Percentiles rank a stretch among this genome's conserved stretches.
These are phyloP conservation scores for Didymella lethalis DNA, from an alignment of 2,329 filamentous ascomycete genomes.

Conservation along the genomic window DNA sequence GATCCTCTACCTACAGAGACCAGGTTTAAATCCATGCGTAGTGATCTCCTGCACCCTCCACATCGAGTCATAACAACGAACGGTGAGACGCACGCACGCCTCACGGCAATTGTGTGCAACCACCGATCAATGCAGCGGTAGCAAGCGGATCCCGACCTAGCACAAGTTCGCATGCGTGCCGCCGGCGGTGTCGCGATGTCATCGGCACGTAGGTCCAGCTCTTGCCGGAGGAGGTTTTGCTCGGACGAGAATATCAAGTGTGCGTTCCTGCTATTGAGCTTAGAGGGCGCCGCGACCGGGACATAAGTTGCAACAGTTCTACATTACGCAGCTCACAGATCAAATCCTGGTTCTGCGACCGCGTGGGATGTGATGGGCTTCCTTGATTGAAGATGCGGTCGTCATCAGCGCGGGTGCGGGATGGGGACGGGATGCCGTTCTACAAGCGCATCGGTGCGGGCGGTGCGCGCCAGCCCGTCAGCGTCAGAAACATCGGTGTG, in stretches of 20 bases:
- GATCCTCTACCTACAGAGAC: background rate
- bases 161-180: background rate
- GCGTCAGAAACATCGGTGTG: slow-evolving; percentile 28
- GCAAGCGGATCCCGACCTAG: slow-evolving; percentile 16
- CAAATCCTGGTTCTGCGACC: slow-evolving; percentile 6
- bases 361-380: background rate
- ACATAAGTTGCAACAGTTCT: background rate
- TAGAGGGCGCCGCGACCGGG: background rate
- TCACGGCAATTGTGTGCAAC: slow-evolving; percentile 6
- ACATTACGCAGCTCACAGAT: slow-evolving; percentile 6
- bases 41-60: background rate
- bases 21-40: background rate
- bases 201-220: slow-evolving; percentile 1
- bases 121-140: slow-evolving; percentile 8
- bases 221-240: background rate
- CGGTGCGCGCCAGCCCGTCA: slow-evolving; percentile 27
- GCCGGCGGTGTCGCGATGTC: background rate
- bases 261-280: background rate
- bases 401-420: slow-evolving; percentile 15
- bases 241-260: background rate
- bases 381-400: slow-evolving; percentile 2
- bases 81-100: slow-evolving; percentile 5
- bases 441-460: slow-evolving; percentile 23
- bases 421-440: slow-evolving; percentile 16
- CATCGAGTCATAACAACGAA: slow-evolving; percentile 1